phyloP scores from a whole-genome alignment of 1,139 yeast species.

The Hyphopichia pseudoburtonii region DNA sequence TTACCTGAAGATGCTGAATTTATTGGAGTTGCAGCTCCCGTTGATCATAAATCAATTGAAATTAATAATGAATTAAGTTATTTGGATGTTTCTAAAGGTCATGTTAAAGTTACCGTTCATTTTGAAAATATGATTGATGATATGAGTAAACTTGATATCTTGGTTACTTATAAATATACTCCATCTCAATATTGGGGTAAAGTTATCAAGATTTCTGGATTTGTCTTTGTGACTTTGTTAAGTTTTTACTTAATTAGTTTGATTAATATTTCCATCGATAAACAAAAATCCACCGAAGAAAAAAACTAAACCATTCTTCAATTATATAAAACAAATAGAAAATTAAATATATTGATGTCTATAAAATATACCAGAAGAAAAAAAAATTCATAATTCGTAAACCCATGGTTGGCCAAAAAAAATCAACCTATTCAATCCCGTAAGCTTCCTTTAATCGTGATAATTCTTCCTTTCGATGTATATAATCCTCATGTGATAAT shows the following conservation, averaged over 20 bases:
- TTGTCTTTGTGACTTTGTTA: conserved; percentile 61
- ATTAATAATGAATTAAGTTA: conserved; percentile 57
- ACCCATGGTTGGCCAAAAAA: no score
- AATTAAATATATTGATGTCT: background rate
- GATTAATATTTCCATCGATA: conserved; percentile 33
- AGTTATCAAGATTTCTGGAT: conserved; percentile 65
- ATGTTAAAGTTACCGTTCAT: conserved; percentile 67
- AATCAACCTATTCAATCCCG: conserved; percentile 8
- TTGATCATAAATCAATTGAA: conserved; percentile 37
- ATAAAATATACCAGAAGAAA: background rate
- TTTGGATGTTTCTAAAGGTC: conserved; percentile 78
- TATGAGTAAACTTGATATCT: conserved; percentile 55
- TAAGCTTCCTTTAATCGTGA: conserved; percentile 17
- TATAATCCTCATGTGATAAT: conserved; percentile 21
- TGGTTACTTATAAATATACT: conserved; percentile 64
- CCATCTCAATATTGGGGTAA: conserved; percentile 54
- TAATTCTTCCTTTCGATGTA: conserved; percentile 19
- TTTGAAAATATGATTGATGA: conserved; percentile 72
- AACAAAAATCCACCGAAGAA: no score
- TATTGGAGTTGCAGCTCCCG: conserved; percentile 58
- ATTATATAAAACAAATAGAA: background rate
- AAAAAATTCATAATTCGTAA: no score
- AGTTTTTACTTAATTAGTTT: conserved; percentile 52
- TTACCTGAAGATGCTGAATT: conserved; percentile 87
- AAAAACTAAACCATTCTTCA: background rate